A percentile compares a stretch with the other conserved stretches of the same genome.
Conservation (phyloP, 345 rosid species). For the Crucihimalaya himalaica region DNA sequence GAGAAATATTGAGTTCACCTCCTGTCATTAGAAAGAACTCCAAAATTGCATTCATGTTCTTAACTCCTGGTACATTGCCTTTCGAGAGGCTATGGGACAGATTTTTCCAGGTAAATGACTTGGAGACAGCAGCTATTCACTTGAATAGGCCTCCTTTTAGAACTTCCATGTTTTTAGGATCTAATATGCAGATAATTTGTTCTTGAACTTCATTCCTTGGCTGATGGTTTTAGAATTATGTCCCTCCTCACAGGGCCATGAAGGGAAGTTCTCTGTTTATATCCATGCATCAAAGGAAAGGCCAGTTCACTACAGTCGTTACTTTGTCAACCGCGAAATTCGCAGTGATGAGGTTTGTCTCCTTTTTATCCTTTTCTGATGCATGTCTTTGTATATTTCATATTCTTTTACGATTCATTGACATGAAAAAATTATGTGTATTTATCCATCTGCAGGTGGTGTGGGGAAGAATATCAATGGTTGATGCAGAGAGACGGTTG, state of each 20-base stretch:
- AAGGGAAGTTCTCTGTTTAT: slow-evolving; percentile 65
- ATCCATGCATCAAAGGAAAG: slow-evolving; percentile 66
- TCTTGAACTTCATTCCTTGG: neutral
- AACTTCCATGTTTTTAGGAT: neutral
- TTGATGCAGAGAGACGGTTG: slow-evolving; percentile 66
- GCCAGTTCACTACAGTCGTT: slow-evolving; percentile 54
- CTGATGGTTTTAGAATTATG: neutral
- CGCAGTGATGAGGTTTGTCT: slow-evolving; percentile 60
- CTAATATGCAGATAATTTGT: neutral
- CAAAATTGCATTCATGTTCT: slow-evolving; percentile 92
- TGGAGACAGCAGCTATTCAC: neutral
- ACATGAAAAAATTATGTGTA: neutral
- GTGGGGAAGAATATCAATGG: slow-evolving; percentile 74
- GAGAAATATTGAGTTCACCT: slow-evolving; percentile 64
- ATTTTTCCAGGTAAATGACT: slow-evolving; percentile 63
- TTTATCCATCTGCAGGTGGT: slow-evolving; percentile 48
- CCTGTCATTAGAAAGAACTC: slow-evolving; percentile 52
- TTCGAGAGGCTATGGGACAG: slow-evolving; percentile 95
- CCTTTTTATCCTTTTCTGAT: neutral
- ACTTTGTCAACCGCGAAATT: slow-evolving; percentile 60
- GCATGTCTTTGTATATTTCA: neutral
- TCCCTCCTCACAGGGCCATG: slow-evolving; percentile 56
- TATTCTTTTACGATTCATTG: neutral
- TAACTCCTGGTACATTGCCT: slow-evolving; percentile 82
- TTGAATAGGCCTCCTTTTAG: neutral